phyloP scores from a whole-genome alignment of 768 basidiomycete species.

The Agrocybe praecox region DNA sequence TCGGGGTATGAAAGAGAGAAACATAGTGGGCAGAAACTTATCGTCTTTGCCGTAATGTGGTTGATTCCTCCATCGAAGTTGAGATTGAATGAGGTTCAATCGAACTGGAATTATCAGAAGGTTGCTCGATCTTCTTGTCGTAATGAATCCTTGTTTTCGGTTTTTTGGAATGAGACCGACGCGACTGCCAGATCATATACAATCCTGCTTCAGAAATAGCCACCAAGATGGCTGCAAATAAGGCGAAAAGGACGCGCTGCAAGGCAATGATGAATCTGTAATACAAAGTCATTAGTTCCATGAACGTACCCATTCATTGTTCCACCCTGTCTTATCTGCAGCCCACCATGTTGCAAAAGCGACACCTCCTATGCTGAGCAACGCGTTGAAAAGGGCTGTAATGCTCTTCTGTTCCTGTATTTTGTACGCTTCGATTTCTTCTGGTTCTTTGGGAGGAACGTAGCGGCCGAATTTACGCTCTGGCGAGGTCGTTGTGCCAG shows the following conservation, averaged over 20 bases:
- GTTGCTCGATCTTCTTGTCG: slow-evolving; percentile 41
- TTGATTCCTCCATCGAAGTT: slow-evolving; percentile 13
- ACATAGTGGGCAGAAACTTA: slow-evolving; percentile 11
- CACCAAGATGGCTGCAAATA: slow-evolving; percentile 64
- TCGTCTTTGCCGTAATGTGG: slow-evolving; percentile 31
- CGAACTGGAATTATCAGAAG: slow-evolving; percentile 4
- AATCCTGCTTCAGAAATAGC: slow-evolving; percentile 70
- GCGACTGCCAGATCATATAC: slow-evolving; percentile 74
- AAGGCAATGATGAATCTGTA: slow-evolving; percentile 6
- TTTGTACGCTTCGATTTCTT: slow-evolving; percentile 46
- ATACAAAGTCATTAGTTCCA: slow-evolving; percentile 2
- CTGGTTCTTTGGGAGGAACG: slow-evolving; percentile 44
- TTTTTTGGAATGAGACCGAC: slow-evolving; percentile 29
- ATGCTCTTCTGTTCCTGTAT: slow-evolving; percentile 65
- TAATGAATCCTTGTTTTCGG: slow-evolving; percentile 21
- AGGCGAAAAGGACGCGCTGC: slow-evolving; percentile 63
- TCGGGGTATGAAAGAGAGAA: neutral
- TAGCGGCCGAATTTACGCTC: slow-evolving; percentile 67
- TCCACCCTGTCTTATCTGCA: slow-evolving; percentile 63
- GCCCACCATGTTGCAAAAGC: slow-evolving; percentile 78
- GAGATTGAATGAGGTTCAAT: slow-evolving; percentile 7
- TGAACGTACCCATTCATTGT: slow-evolving; percentile 71
- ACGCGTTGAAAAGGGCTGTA: slow-evolving; percentile 68
- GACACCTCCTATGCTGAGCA: slow-evolving; percentile 68
- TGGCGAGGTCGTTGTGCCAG: slow-evolving; percentile 79